Percentiles rank a stretch among this genome's conserved stretches.
These are phyloP conservation scores for Nematocida sp. DNA, from an alignment of 371 early-diverging fungal species.

Conservation along the genomic window DNA sequence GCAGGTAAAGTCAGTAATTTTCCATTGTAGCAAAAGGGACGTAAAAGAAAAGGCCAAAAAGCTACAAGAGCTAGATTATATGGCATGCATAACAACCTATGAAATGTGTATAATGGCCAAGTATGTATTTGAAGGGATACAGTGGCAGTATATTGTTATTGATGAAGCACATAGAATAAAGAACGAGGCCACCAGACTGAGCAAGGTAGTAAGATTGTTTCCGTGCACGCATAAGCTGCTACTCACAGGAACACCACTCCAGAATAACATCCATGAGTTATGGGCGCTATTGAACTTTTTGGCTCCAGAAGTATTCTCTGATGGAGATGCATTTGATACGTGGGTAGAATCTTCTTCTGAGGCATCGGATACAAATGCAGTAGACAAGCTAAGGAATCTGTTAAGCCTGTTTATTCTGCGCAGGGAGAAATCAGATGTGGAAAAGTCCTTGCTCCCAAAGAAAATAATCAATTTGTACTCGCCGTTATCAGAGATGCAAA, in stretches of 20 bases:
- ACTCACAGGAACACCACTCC: conserved; percentile 54
- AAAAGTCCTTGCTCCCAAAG: conserved; percentile 53
- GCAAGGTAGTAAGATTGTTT: conserved; percentile 49
- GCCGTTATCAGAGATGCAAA: conserved; percentile 50
- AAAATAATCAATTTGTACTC: conserved; percentile 54
- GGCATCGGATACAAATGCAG: conserved; percentile 24
- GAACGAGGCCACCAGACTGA: conserved; percentile 53
- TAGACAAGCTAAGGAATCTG: conserved; percentile 48
- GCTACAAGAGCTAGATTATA: conserved; percentile 87
- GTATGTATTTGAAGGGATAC: conserved; percentile 7
- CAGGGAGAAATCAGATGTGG: conserved; percentile 54
- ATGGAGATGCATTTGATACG: conserved; percentile 52
- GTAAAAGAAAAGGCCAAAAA: conserved; percentile 79
- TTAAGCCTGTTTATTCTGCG: conserved; percentile 48
- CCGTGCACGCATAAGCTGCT: conserved; percentile 46
- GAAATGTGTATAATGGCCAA: conserved; percentile 53
- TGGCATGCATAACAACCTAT: conserved; percentile 58
- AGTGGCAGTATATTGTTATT: conserved; percentile 56
- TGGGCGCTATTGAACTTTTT: conserved; percentile 57
- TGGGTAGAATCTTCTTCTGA: conserved; percentile 46
- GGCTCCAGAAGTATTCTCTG: conserved; percentile 53
- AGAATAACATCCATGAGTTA: conserved; percentile 56
- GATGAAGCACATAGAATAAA: conserved; percentile 56
- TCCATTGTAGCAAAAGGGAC: conserved; percentile 70
- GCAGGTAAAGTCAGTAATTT: conserved; percentile 59